Conservation (phyloP, 305 asterid species). For the Rubia tinctorum region DNA sequence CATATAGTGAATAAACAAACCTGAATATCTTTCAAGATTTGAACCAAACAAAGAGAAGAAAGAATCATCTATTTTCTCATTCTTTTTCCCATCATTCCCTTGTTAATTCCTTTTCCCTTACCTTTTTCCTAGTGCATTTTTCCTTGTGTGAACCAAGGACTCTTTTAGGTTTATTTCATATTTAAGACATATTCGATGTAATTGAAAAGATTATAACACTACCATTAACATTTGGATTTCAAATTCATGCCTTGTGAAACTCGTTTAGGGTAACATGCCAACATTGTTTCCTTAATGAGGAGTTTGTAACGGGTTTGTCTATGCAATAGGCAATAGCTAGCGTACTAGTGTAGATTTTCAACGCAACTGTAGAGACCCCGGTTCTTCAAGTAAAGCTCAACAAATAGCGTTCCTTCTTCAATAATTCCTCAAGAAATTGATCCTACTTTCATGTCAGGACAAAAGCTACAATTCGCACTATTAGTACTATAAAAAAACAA, state of each 20-base stretch:
- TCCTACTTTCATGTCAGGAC: neutral
- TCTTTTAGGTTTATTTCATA: neutral
- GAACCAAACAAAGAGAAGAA: too few species aligned
- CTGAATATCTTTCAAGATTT: too few species aligned
- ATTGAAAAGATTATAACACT: neutral
- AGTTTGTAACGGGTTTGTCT: neutral
- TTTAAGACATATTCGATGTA: neutral
- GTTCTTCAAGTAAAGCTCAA: neutral
- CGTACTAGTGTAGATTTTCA: neutral
- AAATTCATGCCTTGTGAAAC: neutral
- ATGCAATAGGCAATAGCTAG: too few species aligned
- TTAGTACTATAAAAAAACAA: constrained; percentile 3
- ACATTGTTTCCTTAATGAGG: neutral
- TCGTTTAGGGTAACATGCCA: neutral
- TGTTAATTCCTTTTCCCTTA: too few species aligned
- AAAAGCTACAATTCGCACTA: neutral
- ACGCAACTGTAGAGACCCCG: neutral
- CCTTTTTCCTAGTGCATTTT: too few species aligned
- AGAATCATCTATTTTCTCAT: too few species aligned
- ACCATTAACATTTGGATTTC: neutral
- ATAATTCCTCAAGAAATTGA: neutral
- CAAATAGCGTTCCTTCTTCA: neutral
- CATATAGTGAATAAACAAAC: too few species aligned
- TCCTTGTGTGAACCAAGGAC: too few species aligned
- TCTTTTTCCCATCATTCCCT: too few species aligned